These are phyloP conservation scores for Medicago lupulina DNA, from an alignment of 306 rosid genomes.

Conservation along the genomic window DNA sequence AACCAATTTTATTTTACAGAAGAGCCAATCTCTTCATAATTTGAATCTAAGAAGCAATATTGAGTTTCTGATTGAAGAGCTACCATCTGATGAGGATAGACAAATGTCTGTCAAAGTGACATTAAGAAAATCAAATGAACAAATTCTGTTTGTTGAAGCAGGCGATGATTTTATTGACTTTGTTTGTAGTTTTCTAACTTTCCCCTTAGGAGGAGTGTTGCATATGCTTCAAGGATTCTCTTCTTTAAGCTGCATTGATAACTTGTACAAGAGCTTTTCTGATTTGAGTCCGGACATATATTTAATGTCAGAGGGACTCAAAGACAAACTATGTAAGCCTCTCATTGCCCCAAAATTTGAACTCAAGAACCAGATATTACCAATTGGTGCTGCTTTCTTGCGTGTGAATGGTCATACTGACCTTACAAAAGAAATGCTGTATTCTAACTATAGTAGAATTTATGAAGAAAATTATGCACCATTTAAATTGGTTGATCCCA, in stretches of 20 bases:
- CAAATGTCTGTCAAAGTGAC: not conserved
- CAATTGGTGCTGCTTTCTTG: not conserved
- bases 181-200: constrained; percentile 6
- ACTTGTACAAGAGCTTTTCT: not conserved
- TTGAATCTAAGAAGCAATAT: not conserved
- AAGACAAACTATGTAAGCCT: not conserved
- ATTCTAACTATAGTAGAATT: not conserved
- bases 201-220: constrained; percentile 30
- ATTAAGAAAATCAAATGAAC: constrained; percentile 13
- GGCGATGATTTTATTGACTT: constrained; percentile 11
- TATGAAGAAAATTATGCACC: not conserved
- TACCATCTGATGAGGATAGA: not conserved
- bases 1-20: not conserved
- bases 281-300: not conserved
- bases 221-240: constrained; percentile 2
- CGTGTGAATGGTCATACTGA: not conserved
- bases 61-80: not conserved
- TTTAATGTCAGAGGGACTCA: not conserved
- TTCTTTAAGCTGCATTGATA: constrained; percentile 13
- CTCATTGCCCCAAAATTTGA: not conserved
- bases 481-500: not conserved
- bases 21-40: not conserved
- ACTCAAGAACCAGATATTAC: constrained; percentile 11
- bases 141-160: not conserved
- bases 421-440: not conserved